Base-by-base conservation (phyloP, 2,329 filamentous ascomycete genomes). In the Ceratocystis alfenasii region DNA sequence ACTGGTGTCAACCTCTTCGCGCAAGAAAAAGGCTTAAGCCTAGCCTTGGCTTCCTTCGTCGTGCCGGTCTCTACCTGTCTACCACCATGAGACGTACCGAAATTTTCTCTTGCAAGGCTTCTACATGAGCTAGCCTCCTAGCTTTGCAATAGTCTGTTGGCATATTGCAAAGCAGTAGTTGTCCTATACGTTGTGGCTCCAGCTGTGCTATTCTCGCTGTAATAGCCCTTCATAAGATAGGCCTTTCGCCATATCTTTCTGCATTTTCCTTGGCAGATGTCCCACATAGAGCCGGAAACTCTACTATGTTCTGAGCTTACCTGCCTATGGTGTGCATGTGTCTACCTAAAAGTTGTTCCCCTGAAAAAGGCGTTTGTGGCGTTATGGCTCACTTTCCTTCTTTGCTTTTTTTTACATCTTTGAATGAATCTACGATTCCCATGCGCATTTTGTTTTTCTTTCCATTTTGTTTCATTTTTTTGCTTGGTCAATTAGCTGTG, bases 1-100 rank as follows among this genome's bases (percentile, higher is more conserved):
- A 74, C 76, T 95, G 67, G 83, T 95, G 30, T 82, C 81, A 66
- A 79, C 79, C 69, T 80, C 81, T 17, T 79, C 83, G 66, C 79
- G 84, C 70, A 84, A 82, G 72, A 87, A 88, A 78, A 87, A 83
- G 28, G 63, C 63, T 28, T 62, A 41, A 74, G 50, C 25, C 1
- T 6, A 33, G n/a, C 12, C 7, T 60, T 15, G 28, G 5, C 8
- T 25, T 2, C 50, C 50, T 53, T 53, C 22, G 6, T 7, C 6
- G 48, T 53, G n/a, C n/a, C 7, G n/a, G 48, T 22, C n/a, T 22
- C 48, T 22, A 22, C n/a, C n/a, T 12, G 6, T 10, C 48, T 20
- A 8, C n/a, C 46, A 33, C 17, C 28, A 59, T 5, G 55, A 25
- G 25, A 17, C 28, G 36, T 8, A 28, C 10, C 22, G 10, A 4